A percentile compares a stretch with the other conserved stretches of the same genome.
phyloP scores from a whole-genome alignment of 2,329 filamentous ascomycete genomes.

The Penicillium sp. region DNA sequence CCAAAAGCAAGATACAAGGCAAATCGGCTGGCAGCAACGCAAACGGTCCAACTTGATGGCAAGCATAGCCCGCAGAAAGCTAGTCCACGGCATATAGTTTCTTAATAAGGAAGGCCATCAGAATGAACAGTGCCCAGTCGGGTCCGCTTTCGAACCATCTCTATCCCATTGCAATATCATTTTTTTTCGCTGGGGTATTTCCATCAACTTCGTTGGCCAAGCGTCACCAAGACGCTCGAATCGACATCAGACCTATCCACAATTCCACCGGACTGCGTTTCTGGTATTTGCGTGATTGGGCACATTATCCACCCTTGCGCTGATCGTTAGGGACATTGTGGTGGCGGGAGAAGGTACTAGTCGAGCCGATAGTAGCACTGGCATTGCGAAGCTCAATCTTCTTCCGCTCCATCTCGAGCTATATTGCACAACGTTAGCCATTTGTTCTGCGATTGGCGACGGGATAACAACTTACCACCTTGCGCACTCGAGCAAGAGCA shows the following conservation, averaged over 20 bases:
- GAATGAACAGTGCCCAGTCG: not conserved
- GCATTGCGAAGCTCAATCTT: slow-evolving; percentile 46
- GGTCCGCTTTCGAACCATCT: not conserved
- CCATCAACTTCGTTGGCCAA: slow-evolving; percentile 12
- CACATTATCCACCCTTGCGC: slow-evolving; percentile 23
- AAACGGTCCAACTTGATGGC: not conserved
- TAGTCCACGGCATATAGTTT: not conserved
- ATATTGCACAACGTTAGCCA: slow-evolving; percentile 1
- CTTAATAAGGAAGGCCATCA: not conserved
- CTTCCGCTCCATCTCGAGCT: slow-evolving; percentile 50
- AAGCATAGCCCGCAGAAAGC: not conserved
- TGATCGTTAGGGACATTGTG: slow-evolving; percentile 15
- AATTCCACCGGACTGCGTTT: not conserved
- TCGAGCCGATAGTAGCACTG: slow-evolving; percentile 37
- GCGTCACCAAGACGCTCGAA: slow-evolving; percentile 55
- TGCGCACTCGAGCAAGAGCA: slow-evolving; percentile 46
- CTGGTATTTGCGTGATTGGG: not conserved
- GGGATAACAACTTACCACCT: slow-evolving; percentile 43
- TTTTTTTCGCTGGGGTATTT: slow-evolving; percentile 16
- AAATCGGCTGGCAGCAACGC: not conserved
- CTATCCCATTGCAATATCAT: slow-evolving; percentile 4
- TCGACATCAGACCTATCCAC: slow-evolving; percentile 5
- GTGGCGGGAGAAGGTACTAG: slow-evolving; percentile 28
- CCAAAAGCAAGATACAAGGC: not conserved
- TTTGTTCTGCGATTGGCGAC: not conserved